Base-by-base conservation (phyloP, 2,329 filamentous ascomycete genomes). In the Ramichloridium luteum region DNA sequence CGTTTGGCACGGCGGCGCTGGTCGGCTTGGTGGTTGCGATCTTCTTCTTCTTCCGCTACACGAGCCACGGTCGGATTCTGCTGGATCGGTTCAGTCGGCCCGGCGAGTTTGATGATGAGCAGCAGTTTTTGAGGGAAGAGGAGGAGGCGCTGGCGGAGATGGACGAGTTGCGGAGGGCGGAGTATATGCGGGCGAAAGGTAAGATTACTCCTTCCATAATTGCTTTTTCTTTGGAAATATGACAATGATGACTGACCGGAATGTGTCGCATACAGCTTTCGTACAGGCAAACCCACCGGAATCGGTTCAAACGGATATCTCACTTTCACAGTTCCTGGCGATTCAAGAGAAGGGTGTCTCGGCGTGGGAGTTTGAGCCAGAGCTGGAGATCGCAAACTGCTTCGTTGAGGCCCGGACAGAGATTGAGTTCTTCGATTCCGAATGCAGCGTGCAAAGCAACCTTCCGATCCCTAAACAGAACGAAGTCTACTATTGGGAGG, bases 321-420 rank as follows among this genome's bases (percentile, higher is more conserved):
- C 90, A 13, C 64, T 98, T 42, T 96, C 90, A 20, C 90, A 98
- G 56, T 96, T 93, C 56, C 71, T 98, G 37, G 90, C 90, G 25
- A 98, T 98, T 45, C 90, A 98, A 62, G 90, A 98, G 64, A 98
- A 98, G 59, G 90, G 90, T 30, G 88, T 98, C n/a, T 93, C 90
- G 4, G 90, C 90, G 5, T 98, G 90, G 90, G 90, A 98, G 57
- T 98, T 98, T 51, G 90, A 96, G 57, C 90, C 90, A n/a, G 90
- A 98, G 58, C 64, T 96, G 20, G 90, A 98, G 59, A 94, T 96
- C 46, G 90, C 90, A 45, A 96, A 96, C 59, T 98, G 90, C 59
- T 98, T 98, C 54, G 90, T 98, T 42, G 88, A 98, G 60, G 88
- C 66, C 25, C 75, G 90, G 44, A 98, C 90, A 8, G 90, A 98